Evolutionary conservation across 768 basidiomycete genomes (phyloP).

Genomic region (Phylloporus rhodoxanthus): DNA sequence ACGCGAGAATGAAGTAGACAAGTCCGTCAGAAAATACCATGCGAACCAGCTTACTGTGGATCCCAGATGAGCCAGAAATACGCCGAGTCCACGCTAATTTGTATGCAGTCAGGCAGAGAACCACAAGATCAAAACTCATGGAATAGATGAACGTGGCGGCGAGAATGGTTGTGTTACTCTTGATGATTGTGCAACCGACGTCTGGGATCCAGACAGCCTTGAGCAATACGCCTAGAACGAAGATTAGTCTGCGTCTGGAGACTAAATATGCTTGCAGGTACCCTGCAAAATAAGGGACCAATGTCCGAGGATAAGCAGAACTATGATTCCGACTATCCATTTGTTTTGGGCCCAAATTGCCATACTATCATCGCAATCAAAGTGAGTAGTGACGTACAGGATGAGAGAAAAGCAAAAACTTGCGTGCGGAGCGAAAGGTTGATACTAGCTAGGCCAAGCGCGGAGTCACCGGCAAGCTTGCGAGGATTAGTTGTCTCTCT

Average conservation of each 20-base stretch:
- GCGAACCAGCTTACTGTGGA: slow-evolving; percentile 44
- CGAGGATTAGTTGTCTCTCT: neutral
- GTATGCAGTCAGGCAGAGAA: slow-evolving; percentile 54
- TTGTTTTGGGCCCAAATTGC: slow-evolving; percentile 61
- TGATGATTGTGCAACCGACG: slow-evolving; percentile 47
- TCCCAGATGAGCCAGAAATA: slow-evolving; percentile 18
- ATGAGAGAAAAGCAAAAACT: slow-evolving; percentile 2
- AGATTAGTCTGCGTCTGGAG: neutral
- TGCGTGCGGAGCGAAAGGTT: slow-evolving; percentile 44
- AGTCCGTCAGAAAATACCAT: slow-evolving; percentile 70
- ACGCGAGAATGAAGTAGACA: slow-evolving; percentile 74
- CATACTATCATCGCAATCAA: slow-evolving; percentile 34
- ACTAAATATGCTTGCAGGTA: slow-evolving; percentile 10
- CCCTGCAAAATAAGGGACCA: slow-evolving; percentile 70
- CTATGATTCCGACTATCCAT: slow-evolving; percentile 44
- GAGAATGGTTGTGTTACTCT: slow-evolving; percentile 58
- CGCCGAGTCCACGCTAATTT: slow-evolving; percentile 40
- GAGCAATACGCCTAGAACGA: slow-evolving; percentile 47
- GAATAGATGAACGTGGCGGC: slow-evolving; percentile 72
- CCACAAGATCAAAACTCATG: slow-evolving; percentile 65
- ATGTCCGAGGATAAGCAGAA: slow-evolving; percentile 58
- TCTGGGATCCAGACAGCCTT: slow-evolving; percentile 49
- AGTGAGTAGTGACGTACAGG: slow-evolving; percentile 6
- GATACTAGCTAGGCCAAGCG: slow-evolving; percentile 42
- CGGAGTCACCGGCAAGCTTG: slow-evolving; percentile 39